Conservation (phyloP, 345 rosid species). For the Gossypium ekmanianum region DNA sequence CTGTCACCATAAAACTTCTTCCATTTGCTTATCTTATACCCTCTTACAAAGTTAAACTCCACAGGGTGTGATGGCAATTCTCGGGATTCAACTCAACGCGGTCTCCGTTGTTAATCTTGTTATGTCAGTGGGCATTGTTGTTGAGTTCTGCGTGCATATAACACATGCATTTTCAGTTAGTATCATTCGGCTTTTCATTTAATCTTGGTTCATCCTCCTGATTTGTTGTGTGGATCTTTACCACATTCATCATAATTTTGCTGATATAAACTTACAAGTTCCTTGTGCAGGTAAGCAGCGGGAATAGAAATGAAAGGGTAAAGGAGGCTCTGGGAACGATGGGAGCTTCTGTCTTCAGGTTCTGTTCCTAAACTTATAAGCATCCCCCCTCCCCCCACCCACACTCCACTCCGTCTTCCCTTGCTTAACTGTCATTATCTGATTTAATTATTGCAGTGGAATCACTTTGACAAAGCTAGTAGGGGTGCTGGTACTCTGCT, state of each 20-base stretch:
- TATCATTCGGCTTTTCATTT: constrained; percentile 12
- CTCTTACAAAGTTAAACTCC: constrained; percentile 28
- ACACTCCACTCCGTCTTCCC: neutral
- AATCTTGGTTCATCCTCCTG: neutral
- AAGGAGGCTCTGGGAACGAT: constrained; percentile 80
- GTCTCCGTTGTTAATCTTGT: constrained; percentile 91
- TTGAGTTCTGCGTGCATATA: constrained; percentile 95
- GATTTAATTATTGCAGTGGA: constrained; percentile 49
- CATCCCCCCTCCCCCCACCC: neutral
- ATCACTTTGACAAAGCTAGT: constrained; percentile 92
- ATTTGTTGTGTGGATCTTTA: neutral
- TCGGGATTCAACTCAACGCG: constrained; percentile 88
- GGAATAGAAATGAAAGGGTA: constrained; percentile 70
- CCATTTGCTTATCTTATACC: neutral
- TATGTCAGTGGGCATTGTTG: constrained; percentile 93
- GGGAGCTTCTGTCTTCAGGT: constrained; percentile 99
- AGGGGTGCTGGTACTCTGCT: constrained; percentile 91
- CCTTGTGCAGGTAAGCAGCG: constrained; percentile 59
- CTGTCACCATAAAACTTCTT: neutral
- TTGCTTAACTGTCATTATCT: neutral
- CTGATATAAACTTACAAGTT: constrained; percentile 8
- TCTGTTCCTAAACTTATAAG: constrained; percentile 10
- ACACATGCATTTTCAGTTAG: constrained; percentile 89
- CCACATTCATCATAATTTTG: neutral
- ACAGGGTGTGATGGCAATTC: constrained; percentile 97